Evolutionary conservation across 192 early-diverging fungal genomes (phyloP).

Genomic region (Haplosporangium gracile): DNA sequence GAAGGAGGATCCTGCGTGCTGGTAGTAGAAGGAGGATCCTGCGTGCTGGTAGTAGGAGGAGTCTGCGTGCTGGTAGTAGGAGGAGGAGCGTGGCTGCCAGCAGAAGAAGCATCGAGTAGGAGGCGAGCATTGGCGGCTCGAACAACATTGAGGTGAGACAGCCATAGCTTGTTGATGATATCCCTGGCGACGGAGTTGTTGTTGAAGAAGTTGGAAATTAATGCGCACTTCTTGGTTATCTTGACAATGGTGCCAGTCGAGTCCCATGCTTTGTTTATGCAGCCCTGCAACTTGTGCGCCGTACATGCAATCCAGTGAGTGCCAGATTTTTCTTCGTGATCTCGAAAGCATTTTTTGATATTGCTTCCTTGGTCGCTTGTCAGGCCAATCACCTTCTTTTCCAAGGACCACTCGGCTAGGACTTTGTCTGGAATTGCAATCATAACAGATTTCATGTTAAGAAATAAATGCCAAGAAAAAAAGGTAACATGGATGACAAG

Average conservation of each 20-base stretch:
- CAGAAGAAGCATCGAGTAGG: no score
- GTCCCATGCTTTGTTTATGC: not conserved
- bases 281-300: not conserved
- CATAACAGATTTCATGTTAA: not conserved
- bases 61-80: no score
- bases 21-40: no score
- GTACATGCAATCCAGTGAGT: not conserved
- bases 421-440: not conserved
- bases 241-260: not conserved
- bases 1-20: no score
- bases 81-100: no score
- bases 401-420: not conserved
- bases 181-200: not conserved
- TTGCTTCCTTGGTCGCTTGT: slow-evolving; percentile 5
- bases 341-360: not conserved
- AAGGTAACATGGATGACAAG: not conserved
- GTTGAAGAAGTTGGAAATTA: not conserved
- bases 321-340: not conserved
- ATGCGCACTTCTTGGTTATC: not conserved
- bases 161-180: not conserved
- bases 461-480: not conserved
- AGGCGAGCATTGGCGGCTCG: no score
- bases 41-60: no score
- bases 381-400: not conserved
- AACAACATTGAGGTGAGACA: not conserved